Base-by-base conservation (phyloP, 2,329 filamentous ascomycete species). In the Rutstroemia sp. region DNA sequence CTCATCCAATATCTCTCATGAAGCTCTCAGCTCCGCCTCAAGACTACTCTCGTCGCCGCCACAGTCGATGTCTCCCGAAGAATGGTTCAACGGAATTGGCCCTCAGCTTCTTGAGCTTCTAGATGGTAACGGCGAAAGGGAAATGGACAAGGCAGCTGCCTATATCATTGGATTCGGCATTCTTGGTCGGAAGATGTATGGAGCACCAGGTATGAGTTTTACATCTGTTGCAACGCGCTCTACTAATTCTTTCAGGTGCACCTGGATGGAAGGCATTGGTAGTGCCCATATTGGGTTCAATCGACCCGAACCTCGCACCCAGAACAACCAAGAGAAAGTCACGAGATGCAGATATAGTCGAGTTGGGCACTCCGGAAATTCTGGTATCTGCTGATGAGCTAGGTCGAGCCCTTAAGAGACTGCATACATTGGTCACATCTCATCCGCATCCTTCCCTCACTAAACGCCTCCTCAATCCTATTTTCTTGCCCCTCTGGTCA, bases 161-260 rank as follows among this genome's bases (percentile, higher is more conserved):
- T 83, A 83, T 62, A 77, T 86, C 18, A 82, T 86, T 60, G 81
- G 81, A 1, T 86, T 81, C 64, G 85, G 86, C 0, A 81, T 90
- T 18, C 69, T 90, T 8, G 85, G 83, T 2, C 81, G 79, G 57
- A 85, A 77, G 63, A 74, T 79, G 25, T 81, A 77, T 51, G 86
- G 86, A 10, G 83, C 84, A 6, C 85, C 84, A 49, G 83, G 83
- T 71, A 74, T 62, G 61, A 59, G 64, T 12, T 30, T 18, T 41
- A 60, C 65, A 39, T 16, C 6, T 50, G 37, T 19, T 19, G 12
- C n/a, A 3, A 48, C 47, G 50, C 48, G 19, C 49, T 63, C 10
- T 34, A 34, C 30, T 34, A 57, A 59, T 45, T 61, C 2, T 8
- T 58, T 23, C 54, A 80, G 80, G 79, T 8, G 69, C 75, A 7